These are phyloP conservation scores for Globisporangium paroecandrum DNA, from an alignment of 352 stramenopile genomes.

Conservation along the genomic window DNA sequence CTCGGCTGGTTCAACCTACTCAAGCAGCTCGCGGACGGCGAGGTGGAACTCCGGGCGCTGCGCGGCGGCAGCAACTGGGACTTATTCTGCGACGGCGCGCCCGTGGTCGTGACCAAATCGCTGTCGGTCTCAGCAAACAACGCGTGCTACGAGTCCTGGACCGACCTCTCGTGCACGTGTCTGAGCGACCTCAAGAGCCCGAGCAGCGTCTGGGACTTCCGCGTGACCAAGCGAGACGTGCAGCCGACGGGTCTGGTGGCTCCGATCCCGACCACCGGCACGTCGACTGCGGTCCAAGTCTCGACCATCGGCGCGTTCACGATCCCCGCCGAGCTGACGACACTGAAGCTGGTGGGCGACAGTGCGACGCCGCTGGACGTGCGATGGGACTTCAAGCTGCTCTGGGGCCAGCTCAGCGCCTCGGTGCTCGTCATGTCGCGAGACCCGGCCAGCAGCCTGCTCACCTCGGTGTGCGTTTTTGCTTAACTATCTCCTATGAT, in stretches of 20 bases:
- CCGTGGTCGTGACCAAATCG: constrained; percentile 10
- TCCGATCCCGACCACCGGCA: neutral
- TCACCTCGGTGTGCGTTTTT: constrained; percentile 2
- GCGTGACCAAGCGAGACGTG: neutral
- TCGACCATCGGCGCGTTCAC: constrained; percentile 8
- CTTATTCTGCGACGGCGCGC: constrained; percentile 1
- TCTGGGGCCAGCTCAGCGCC: neutral
- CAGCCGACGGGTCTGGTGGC: neutral
- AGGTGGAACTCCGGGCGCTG: constrained; percentile 5
- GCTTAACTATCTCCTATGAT: no score
- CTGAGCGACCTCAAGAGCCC: constrained; percentile 7
- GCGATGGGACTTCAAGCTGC: constrained; percentile 8
- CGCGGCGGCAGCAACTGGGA: constrained; percentile 1
- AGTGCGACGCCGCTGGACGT: constrained; percentile 4
- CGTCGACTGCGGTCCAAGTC: neutral
- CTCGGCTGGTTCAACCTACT: constrained; percentile 4
- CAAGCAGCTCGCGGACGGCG: constrained; percentile 6
- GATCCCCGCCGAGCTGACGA: neutral
- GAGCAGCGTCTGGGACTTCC: constrained; percentile 2
- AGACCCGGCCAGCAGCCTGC: neutral
- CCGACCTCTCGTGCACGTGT: constrained; percentile 10
- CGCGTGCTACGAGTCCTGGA: neutral
- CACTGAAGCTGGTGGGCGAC: constrained; percentile 4
- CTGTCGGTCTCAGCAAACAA: neutral
- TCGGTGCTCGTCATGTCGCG: neutral